phyloP scores from a whole-genome alignment of 257 asterid species.

The Craterostigma plantagineum region DNA sequence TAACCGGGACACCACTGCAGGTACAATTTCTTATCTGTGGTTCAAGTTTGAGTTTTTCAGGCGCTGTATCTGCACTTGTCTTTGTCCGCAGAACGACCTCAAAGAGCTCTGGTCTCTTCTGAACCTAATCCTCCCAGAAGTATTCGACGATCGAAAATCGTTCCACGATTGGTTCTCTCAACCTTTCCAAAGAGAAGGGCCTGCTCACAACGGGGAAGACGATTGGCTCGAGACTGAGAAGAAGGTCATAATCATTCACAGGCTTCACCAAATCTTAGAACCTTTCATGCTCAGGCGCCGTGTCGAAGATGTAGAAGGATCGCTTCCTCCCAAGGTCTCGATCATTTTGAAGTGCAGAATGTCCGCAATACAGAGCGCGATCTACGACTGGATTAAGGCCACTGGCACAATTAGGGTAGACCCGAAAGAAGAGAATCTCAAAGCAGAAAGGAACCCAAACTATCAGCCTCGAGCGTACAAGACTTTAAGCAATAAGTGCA shows the following conservation, averaged over 20 bases:
- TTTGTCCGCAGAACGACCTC: slow-evolving; percentile 77
- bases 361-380: slow-evolving; percentile 91
- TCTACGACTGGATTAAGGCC: slow-evolving; percentile 94
- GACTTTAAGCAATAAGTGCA: slow-evolving; percentile 74
- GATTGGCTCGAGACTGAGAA: slow-evolving; percentile 99
- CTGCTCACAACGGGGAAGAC: slow-evolving; percentile 73
- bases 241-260: slow-evolving; percentile 89
- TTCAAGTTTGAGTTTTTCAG: not conserved
- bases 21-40: slow-evolving; percentile 15
- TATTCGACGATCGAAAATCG: slow-evolving; percentile 91
- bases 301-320: slow-evolving; percentile 99
- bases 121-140: slow-evolving; percentile 92
- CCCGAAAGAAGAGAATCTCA: slow-evolving; percentile 85
- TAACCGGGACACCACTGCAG: slow-evolving; percentile 99
- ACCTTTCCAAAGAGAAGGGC: slow-evolving; percentile 89
- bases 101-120: slow-evolving; percentile 98
- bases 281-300: slow-evolving; percentile 99
- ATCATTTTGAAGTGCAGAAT: slow-evolving; percentile 81
- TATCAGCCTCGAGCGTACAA: slow-evolving; percentile 73
- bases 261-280: slow-evolving; percentile 97
- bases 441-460: slow-evolving; percentile 52
- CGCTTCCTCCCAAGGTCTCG: slow-evolving; percentile 99
- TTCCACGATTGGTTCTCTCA: slow-evolving; percentile 98
- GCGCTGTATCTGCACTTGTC: not conserved
- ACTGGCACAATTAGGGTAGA: slow-evolving; percentile 93